Conservation (phyloP, 2,329 filamentous ascomycete genomes). For the Colletotrichum sp. region DNA sequence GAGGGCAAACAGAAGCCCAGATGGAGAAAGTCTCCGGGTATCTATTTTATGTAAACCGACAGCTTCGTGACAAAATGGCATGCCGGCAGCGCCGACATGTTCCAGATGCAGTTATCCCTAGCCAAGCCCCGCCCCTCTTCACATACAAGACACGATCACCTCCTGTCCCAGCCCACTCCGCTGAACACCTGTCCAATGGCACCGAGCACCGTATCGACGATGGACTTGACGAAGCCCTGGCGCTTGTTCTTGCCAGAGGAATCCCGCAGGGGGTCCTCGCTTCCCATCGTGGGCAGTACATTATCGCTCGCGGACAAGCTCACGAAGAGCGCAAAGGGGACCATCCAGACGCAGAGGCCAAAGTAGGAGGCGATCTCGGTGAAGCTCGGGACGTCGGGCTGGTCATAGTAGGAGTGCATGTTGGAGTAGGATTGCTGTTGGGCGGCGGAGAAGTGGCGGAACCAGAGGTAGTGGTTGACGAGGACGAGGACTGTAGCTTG, state of each 20-base stretch:
- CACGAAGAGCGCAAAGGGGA: slow-evolving; percentile 94
- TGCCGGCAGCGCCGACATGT: background rate
- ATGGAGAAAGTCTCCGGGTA: background rate
- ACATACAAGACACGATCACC: background rate
- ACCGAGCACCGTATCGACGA: slow-evolving; percentile 64
- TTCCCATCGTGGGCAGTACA: slow-evolving; percentile 90
- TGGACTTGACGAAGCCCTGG: slow-evolving; percentile 70
- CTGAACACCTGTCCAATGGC: slow-evolving; percentile 51
- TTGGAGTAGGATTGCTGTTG: slow-evolving; percentile 63
- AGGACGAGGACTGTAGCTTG: slow-evolving; percentile 73
- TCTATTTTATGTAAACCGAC: background rate
- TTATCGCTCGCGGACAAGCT: slow-evolving; percentile 94
- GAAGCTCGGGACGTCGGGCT: slow-evolving; percentile 75
- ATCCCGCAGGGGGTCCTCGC: slow-evolving; percentile 61
- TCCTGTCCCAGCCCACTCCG: slow-evolving; percentile 20
- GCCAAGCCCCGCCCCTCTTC: background rate
- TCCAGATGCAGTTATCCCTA: background rate
- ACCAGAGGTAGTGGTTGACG: slow-evolving; percentile 94
- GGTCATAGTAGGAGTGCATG: slow-evolving; percentile 66
- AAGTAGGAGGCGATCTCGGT: slow-evolving; percentile 97
- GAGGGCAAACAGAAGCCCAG: background rate
- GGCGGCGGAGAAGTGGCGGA: slow-evolving; percentile 82
- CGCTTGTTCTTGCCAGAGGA: slow-evolving; percentile 55
- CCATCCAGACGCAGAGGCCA: slow-evolving; percentile 94
- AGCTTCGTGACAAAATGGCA: accelerated